phyloP scores from a whole-genome alignment of 257 asterid genomes.

The Vinca minor region DNA sequence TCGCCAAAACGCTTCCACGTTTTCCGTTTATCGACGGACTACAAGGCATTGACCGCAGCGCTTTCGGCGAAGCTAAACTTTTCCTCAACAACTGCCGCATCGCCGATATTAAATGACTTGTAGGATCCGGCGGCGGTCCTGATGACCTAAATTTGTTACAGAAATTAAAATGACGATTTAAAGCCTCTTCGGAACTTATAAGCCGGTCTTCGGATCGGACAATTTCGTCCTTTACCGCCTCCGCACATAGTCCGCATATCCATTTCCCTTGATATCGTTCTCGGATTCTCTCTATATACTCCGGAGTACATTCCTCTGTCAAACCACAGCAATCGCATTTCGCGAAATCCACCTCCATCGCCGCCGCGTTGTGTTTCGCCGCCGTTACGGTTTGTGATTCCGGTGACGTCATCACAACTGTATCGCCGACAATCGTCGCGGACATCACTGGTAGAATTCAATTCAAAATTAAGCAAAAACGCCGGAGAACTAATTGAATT shows the following conservation, averaged over 20 bases:
- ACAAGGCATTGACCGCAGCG: constrained; percentile 50
- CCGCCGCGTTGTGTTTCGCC: constrained; percentile 6
- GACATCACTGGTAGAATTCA: constrained; percentile 29
- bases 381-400: constrained; percentile 25
- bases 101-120: constrained; percentile 47
- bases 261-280: constrained; percentile 76
- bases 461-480: background rate
- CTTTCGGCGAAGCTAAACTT: constrained; percentile 51
- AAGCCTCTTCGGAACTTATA: constrained; percentile 68
- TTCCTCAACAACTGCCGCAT: constrained; percentile 51
- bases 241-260: constrained; percentile 92
- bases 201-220: constrained; percentile 41
- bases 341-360: constrained; percentile 51
- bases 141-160: constrained; percentile 56
- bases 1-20: constrained; percentile 23
- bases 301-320: constrained; percentile 74
- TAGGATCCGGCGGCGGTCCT: constrained; percentile 56
- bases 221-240: constrained; percentile 76
- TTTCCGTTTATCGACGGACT: constrained; percentile 44
- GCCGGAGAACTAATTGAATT: no score
- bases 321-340: constrained; percentile 90
- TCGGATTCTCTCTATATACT: constrained; percentile 57
- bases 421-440: constrained; percentile 38
- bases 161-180: constrained; percentile 57
- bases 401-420: constrained; percentile 35